Base-by-base conservation (phyloP, 139 green algal genomes). In the Volvox reticuliferus region DNA sequence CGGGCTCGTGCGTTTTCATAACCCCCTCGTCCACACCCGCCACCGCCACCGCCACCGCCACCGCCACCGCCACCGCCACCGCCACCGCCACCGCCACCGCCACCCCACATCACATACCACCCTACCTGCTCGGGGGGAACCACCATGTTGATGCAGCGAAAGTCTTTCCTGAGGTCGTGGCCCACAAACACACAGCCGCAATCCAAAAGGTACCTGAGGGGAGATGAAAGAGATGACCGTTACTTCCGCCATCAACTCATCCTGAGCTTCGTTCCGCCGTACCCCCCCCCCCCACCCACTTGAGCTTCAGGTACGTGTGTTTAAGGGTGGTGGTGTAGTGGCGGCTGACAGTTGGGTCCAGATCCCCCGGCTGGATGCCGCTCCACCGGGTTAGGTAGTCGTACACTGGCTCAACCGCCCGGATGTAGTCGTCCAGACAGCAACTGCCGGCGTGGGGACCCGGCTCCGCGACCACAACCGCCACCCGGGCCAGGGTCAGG, bases 91-190 rank as follows among this genome's bases (percentile, higher is more conserved):
- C 19, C 62, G 17, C 62, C 62, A 69, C 62, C 62, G 17, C 19
- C 62, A 19, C 62, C 62, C 62, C 62, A 17, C 62, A 69, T 24
- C 19, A 69, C 62, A 30, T 26, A 19, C 62, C 30, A n/a, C 19
- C 82, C 12, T 78, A 97, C 97, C 96, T 99, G 98, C 26, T 96
- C 91, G 2, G 94, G 93, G 19, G 98, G 98, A 92, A 99, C 96
- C 32, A 97, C 92, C 63, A 99, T 96, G 95, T 99, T 99, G 94
- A 99, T 96, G 94, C 99, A 99, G 62, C 95, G 94, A 91, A 99
- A 99, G 96, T 99, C 98, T 84, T 99, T 97, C 83, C 97, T 97
- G 22, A 99, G 94, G 76, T 98, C 98, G 92, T 99, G 98, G 12
- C 98, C 98, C 32, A 99, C 96, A 92, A 99, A 99, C 82, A 98